Conservation (phyloP, 2,329 filamentous ascomycete species). For the Pleurostoma richardsiae region DNA sequence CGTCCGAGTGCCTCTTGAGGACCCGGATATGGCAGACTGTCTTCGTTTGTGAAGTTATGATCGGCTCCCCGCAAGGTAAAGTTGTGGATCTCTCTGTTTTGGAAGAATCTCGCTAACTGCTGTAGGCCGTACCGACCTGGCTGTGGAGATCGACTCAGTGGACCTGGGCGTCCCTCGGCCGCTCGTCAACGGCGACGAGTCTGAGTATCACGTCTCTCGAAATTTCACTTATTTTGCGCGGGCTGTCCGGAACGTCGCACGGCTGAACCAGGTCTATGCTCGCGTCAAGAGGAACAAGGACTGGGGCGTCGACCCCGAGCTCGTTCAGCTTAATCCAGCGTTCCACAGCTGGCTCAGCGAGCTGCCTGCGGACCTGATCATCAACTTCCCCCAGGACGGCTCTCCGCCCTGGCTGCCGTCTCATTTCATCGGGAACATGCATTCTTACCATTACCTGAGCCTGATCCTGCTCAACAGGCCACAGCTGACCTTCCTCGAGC, state of each 20-base stretch:
- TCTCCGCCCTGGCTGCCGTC: slow-evolving; percentile 80
- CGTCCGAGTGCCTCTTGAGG: slow-evolving; percentile 75
- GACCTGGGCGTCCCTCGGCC: slow-evolving; percentile 65
- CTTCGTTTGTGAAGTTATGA: slow-evolving; percentile 83
- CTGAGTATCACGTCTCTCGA: slow-evolving; percentile 72
- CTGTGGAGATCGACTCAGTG: slow-evolving; percentile 69
- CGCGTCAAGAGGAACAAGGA: slow-evolving; percentile 69
- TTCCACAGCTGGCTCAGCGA: slow-evolving; percentile 72
- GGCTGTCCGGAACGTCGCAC: slow-evolving; percentile 71
- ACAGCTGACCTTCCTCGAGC: slow-evolving; percentile 74
- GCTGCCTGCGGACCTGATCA: slow-evolving; percentile 71
- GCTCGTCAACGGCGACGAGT: slow-evolving; percentile 63
- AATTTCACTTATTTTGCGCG: slow-evolving; percentile 80
- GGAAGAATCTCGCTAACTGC: slow-evolving; percentile 3
- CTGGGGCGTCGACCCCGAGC: slow-evolving; percentile 82
- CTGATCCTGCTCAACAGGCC: slow-evolving; percentile 85
- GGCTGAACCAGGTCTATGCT: slow-evolving; percentile 70
- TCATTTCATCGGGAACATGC: slow-evolving; percentile 83
- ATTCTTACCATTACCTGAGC: slow-evolving; percentile 81
- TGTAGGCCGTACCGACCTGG: slow-evolving; percentile 70
- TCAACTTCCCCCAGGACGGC: slow-evolving; percentile 73
- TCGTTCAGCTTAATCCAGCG: slow-evolving; percentile 73
- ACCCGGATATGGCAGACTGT: slow-evolving; percentile 87
- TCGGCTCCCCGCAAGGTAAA: slow-evolving; percentile 85
- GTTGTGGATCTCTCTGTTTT: slow-evolving; percentile 7